Percentiles rank a stretch among this genome's conserved stretches.
These are phyloP conservation scores for Sisymbrium altissimum DNA, from an alignment of 345 rosid genomes.

Conservation along the genomic window DNA sequence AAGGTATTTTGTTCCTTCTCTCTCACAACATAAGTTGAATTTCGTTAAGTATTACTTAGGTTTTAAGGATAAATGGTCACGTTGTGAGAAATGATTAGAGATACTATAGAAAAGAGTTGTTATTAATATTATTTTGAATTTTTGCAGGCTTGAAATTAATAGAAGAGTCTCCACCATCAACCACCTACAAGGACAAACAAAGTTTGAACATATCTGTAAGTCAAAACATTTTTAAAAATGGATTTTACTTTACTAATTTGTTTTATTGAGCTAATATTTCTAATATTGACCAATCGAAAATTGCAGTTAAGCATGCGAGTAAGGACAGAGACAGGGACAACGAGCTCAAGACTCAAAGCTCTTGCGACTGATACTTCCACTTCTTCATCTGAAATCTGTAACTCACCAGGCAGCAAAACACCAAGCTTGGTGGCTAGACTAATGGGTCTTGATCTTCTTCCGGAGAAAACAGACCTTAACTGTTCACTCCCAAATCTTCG, in stretches of 20 bases:
- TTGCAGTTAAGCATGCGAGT: conserved; percentile 61
- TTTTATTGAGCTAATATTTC: background rate
- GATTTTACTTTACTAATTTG: conserved; percentile 6
- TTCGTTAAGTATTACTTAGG: background rate
- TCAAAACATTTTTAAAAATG: too few relatives aligned
- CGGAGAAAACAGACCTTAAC: conserved; percentile 41
- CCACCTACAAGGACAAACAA: conserved; percentile 36
- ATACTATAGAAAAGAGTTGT: background rate
- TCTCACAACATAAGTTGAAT: background rate
- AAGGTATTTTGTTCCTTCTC: conserved; percentile 17
- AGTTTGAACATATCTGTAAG: conserved; percentile 55
- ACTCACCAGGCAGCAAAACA: conserved; percentile 72
- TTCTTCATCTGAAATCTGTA: conserved; percentile 52
- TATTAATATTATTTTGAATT: background rate
- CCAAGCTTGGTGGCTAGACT: conserved; percentile 85
- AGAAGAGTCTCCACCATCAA: conserved; percentile 42
- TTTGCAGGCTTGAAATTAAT: conserved; percentile 61
- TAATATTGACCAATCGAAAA: conserved; percentile 6
- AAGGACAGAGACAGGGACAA: conserved; percentile 38
- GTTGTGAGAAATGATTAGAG: background rate
- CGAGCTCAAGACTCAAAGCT: conserved; percentile 32
- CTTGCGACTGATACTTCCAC: conserved; percentile 24
- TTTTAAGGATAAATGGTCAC: too few relatives aligned
- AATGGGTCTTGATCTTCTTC: conserved; percentile 93
- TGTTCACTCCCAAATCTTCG: conserved; percentile 25